phyloP scores from a whole-genome alignment of 2,329 filamentous ascomycete genomes.

The Verticillium albo-atrum region DNA sequence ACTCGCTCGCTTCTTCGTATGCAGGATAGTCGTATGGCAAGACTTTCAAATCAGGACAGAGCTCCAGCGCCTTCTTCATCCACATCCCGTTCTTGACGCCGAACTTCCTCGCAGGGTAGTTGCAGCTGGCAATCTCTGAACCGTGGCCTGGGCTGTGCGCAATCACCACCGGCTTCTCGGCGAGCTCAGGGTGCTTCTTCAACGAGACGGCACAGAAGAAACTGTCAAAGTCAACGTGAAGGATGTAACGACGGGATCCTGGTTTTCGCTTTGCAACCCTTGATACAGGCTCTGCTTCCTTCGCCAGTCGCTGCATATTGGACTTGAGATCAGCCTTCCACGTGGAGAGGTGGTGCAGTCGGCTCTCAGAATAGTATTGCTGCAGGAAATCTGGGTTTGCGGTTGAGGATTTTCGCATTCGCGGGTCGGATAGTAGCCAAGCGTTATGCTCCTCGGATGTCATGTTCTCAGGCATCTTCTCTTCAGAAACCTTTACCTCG shows the following conservation, averaged over 20 bases:
- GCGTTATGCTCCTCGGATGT: slow-evolving; percentile 94
- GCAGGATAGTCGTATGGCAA: slow-evolving; percentile 94
- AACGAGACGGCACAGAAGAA: slow-evolving; percentile 94
- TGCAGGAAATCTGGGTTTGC: slow-evolving; percentile 91
- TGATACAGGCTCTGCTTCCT: slow-evolving; percentile 53
- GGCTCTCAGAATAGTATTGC: slow-evolving; percentile 92
- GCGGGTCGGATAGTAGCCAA: slow-evolving; percentile 75
- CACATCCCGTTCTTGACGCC: slow-evolving; percentile 98
- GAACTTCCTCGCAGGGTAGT: slow-evolving; percentile 81
- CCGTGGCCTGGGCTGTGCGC: slow-evolving; percentile 81
- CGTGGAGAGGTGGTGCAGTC: slow-evolving; percentile 88
- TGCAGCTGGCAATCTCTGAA: slow-evolving; percentile 96
- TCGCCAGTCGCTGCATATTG: slow-evolving; percentile 74
- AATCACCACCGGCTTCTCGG: slow-evolving; percentile 78
- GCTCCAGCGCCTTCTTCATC: slow-evolving; percentile 85
- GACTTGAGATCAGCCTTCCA: slow-evolving; percentile 97
- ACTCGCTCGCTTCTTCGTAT: slow-evolving; percentile 85
- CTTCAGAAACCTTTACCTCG: background rate
- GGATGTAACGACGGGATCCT: slow-evolving; percentile 72
- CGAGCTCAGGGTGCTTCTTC: slow-evolving; percentile 70
- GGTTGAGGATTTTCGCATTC: slow-evolving; percentile 81
- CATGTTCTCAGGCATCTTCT: slow-evolving; percentile 52
- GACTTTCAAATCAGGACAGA: slow-evolving; percentile 82
- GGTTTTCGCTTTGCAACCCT: slow-evolving; percentile 46
- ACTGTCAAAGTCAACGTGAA: slow-evolving; percentile 97